Evolutionary conservation across 129 eudicot genomes (phyloP).

Genomic region (Pseudognaphalium luteoalbum): DNA sequence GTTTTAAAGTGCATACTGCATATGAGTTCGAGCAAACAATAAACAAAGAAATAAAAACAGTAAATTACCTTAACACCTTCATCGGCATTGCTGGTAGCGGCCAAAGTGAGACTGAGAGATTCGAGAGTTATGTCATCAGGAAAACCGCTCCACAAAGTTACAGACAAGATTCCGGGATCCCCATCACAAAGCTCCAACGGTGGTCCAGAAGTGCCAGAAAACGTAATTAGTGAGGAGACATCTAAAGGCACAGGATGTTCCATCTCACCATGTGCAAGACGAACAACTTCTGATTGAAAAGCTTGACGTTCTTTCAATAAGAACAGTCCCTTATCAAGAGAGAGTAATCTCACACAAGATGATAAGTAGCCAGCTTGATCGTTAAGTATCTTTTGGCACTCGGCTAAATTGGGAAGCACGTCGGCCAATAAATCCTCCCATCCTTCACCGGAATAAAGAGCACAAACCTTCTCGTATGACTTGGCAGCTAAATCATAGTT

Average conservation of each 20-base stretch:
- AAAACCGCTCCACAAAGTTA: slow-evolving; percentile 93
- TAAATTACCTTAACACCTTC: slow-evolving; percentile 85
- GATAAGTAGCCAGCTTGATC: slow-evolving; percentile 95
- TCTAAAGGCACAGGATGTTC: slow-evolving; percentile 94
- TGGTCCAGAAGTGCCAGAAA: slow-evolving; percentile 86
- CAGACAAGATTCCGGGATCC: slow-evolving; percentile 86
- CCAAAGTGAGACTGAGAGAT: slow-evolving; percentile 83
- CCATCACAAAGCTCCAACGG: slow-evolving; percentile 88
- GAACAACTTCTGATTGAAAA: slow-evolving; percentile 88
- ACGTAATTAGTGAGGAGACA: slow-evolving; percentile 87
- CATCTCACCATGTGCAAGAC: slow-evolving; percentile 96
- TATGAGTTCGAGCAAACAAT: slow-evolving; percentile 7
- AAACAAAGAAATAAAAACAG: slow-evolving; percentile 3
- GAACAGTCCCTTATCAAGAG: slow-evolving; percentile 84
- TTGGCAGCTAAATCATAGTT: slow-evolving; percentile 77
- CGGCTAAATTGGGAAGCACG: slow-evolving; percentile 92
- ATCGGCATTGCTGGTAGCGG: slow-evolving; percentile 80
- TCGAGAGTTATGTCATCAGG: slow-evolving; percentile 97
- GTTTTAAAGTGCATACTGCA: background rate
- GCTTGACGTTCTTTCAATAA: slow-evolving; percentile 85
- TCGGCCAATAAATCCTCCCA: slow-evolving; percentile 95
- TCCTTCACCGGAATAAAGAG: slow-evolving; percentile 97
- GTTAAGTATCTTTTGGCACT: slow-evolving; percentile 81
- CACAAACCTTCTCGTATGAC: slow-evolving; percentile 92
- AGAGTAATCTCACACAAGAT: slow-evolving; percentile 91